These are phyloP conservation scores for Pterocarpus santalinus DNA, from an alignment of 306 rosid species.

Conservation along the genomic window DNA sequence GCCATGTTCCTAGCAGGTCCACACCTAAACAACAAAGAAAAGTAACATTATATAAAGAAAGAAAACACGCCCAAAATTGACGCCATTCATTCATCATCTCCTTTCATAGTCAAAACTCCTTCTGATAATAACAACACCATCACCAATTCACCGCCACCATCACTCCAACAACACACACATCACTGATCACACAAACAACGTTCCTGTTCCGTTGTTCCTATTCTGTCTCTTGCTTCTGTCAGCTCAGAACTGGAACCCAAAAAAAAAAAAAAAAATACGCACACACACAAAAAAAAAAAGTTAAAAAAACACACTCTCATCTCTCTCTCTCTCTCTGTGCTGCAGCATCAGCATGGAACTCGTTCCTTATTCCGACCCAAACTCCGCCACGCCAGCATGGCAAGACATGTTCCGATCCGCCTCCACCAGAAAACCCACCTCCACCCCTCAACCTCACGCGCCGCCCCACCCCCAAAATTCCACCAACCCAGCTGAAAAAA, in stretches of 20 bases:
- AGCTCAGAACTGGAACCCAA: constrained; percentile 24
- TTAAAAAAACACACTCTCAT: background rate
- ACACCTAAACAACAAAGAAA: background rate
- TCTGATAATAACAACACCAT: background rate
- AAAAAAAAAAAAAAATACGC: background rate
- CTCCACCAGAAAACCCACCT: constrained; percentile 58
- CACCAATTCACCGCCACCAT: background rate
- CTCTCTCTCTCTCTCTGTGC: background rate
- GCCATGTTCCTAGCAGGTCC: background rate
- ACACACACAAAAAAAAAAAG: background rate
- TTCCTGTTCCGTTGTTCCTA: background rate
- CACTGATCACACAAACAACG: too few species aligned
- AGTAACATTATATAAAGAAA: background rate
- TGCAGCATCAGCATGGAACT: constrained; percentile 62
- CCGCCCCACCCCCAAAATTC: constrained; percentile 32
- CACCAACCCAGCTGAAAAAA: constrained; percentile 43
- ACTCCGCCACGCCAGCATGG: constrained; percentile 76
- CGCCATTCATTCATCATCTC: constrained; percentile 28
- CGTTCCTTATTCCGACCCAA: constrained; percentile 74
- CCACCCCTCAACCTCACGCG: constrained; percentile 46
- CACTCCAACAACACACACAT: background rate
- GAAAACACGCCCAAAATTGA: background rate
- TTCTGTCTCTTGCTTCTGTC: constrained; percentile 1
- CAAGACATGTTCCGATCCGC: constrained; percentile 98
- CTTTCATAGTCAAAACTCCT: constrained; percentile 15